These are phyloP conservation scores for Nicotiana otophora DNA, from an alignment of 257 asterid species.

Conservation along the genomic window DNA sequence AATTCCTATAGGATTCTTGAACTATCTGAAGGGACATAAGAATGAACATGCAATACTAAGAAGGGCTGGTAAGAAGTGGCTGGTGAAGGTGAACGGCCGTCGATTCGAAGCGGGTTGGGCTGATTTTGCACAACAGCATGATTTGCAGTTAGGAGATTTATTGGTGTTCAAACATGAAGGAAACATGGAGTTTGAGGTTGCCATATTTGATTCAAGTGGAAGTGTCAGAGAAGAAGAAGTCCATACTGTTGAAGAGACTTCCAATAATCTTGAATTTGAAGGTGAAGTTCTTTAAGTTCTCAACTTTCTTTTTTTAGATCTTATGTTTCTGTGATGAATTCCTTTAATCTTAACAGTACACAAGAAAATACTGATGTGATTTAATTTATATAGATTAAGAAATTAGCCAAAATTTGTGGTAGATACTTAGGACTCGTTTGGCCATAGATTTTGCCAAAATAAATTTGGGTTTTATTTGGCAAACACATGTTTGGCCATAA, in stretches of 20 bases:
- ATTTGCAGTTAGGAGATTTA: constrained; percentile 9
- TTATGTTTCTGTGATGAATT: too few species aligned
- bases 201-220: constrained; percentile 4
- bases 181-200: constrained; percentile 7
- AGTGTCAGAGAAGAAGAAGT: neutral
- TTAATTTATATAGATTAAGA: neutral
- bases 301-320: too few species aligned
- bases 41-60: neutral
- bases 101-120: constrained; percentile 4
- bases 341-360: too few species aligned
- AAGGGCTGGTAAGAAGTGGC: constrained; percentile 6
- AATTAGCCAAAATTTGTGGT: neutral
- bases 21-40: neutral
- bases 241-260: neutral
- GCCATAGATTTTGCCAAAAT: too few species aligned
- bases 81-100: neutral
- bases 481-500: too few species aligned
- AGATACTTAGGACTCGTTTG: too few species aligned
- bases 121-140: neutral
- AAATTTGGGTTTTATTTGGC: too few species aligned
- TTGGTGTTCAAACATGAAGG: constrained; percentile 15
- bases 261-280: neutral
- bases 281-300: neutral
- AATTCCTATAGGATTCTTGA: constrained; percentile 8
- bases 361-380: too few species aligned